phyloP scores from a whole-genome alignment of 1,139 yeast genomes.

The Kluyveromyces sp. region DNA sequence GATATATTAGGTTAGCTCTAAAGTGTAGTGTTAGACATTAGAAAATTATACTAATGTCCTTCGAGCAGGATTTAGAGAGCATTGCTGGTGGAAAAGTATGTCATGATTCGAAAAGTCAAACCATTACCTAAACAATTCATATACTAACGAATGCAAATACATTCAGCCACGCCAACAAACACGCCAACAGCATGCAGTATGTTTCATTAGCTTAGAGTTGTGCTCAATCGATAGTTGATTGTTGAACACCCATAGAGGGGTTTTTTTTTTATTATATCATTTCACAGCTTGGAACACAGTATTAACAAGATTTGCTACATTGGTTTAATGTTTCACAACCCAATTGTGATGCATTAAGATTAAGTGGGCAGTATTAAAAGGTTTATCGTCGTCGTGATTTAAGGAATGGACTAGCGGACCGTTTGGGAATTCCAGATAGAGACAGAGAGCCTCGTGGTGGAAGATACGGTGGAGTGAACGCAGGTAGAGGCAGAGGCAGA shows the following conservation, averaged over 20 bases:
- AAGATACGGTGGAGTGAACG: too few species aligned
- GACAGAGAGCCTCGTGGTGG: slow-evolving; percentile 6
- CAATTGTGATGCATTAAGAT: too few species aligned
- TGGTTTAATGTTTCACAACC: too few species aligned
- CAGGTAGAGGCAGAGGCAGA: not conserved
- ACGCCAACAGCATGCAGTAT: slow-evolving; percentile 6
- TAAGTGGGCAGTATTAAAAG: not conserved
- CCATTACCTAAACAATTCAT: not conserved
- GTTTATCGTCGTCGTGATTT: slow-evolving; percentile 28
- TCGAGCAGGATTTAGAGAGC: slow-evolving; percentile 14
- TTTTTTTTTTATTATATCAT: too few species aligned
- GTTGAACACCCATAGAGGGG: too few species aligned
- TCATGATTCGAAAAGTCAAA: too few species aligned
- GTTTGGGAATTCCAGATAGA: slow-evolving; percentile 16
- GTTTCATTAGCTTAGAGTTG: not conserved
- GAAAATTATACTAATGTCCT: slow-evolving; percentile 10
- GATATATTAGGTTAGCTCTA: too few species aligned
- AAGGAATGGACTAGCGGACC: slow-evolving; percentile 24
- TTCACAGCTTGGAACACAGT: not conserved
- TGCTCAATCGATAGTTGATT: not conserved
- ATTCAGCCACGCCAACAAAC: not conserved
- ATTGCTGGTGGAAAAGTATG: slow-evolving; percentile 17
- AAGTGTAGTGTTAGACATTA: not conserved
- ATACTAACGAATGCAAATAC: not conserved
- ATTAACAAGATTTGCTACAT: not conserved